Evolutionary conservation across 2,329 filamentous ascomycete genomes (phyloP), one percentile per base, ranked within the genome.

Genomic region (Amauroascus niger): DNA sequence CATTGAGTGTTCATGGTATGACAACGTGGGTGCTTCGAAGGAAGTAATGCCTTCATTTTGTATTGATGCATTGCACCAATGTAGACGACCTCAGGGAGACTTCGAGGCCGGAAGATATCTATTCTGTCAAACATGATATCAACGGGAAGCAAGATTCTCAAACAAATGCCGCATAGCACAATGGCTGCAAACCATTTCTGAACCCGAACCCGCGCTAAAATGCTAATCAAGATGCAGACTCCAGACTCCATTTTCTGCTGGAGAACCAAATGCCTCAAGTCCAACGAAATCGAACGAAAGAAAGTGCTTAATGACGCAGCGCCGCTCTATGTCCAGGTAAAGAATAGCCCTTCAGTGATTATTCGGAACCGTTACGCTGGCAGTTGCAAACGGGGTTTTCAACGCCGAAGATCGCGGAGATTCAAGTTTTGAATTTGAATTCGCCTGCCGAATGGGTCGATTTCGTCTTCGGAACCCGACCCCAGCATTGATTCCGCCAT

Each of bases 401-500:
- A n/a, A n/a, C 26, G 26, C 22, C 22, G n/a, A 14, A 32, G 13
- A 11, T 30, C 16, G 11, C 28, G 28, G 26, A 43, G 39, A 16
- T 14, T 43, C 37, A 51, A 44, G 9, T 28, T 24, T 16, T 35
- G 37, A 40, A 33, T 28, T 2, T 32, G 20, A 20, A 37, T 6
- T 5, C 37, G 7, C 28, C 20, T 13, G 6, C 7, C 9, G n/a
- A 26, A 74, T 40, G 56, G 28, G 46, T 62, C 56, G n/a, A 58
- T 57, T 24, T 69, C 64, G 20, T 71, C 69, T 43, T 76, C 75
- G 5, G 71, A 71, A 1, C 63, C 50, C 4, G 61, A 63, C 28
- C 63, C 63, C 11, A 62, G 26, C 6, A 64, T 55, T 0, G 76
- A 78, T 24, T 76, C 74, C 7, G 67, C 69, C 52, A 77, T 60